Evolutionary conservation across 148 eudicot species (phyloP).

Genomic region (Cornus kousa): DNA sequence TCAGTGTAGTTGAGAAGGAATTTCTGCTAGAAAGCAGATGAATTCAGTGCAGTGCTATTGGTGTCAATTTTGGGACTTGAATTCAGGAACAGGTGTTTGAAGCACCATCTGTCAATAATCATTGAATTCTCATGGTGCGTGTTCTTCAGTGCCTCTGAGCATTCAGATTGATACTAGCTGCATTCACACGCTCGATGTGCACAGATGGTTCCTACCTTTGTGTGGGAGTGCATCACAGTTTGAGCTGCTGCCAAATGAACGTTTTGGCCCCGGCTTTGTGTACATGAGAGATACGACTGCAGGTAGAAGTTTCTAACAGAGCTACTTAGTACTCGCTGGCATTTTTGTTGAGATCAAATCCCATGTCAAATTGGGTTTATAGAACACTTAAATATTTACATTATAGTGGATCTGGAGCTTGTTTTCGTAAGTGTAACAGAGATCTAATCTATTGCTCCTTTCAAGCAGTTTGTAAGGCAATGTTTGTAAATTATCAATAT

Average conservation of each 20-base stretch:
- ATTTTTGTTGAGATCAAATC: neutral
- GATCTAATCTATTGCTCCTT: neutral
- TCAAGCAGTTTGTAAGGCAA: neutral
- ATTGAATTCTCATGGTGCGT: neutral
- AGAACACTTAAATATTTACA: neutral
- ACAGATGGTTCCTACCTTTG: neutral
- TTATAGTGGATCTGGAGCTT: neutral
- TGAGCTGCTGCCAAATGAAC: neutral
- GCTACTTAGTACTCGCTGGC: neutral
- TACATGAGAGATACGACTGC: neutral
- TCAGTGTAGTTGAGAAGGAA: constrained; percentile 77
- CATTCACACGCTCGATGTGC: neutral
- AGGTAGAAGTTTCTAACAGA: neutral
- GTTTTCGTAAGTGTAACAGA: neutral
- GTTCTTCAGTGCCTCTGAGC: neutral
- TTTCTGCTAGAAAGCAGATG: constrained; percentile 34
- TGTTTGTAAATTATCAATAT: neutral
- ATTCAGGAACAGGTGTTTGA: neutral
- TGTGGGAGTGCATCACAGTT: neutral
- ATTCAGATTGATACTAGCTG: neutral
- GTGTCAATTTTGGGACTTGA: neutral
- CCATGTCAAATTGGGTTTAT: neutral
- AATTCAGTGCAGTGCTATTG: constrained; percentile 1
- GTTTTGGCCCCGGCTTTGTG: neutral
- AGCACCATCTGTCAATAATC: neutral